phyloP scores from a whole-genome alignment of 306 rosid species.

The Cucurbita moschata region DNA sequence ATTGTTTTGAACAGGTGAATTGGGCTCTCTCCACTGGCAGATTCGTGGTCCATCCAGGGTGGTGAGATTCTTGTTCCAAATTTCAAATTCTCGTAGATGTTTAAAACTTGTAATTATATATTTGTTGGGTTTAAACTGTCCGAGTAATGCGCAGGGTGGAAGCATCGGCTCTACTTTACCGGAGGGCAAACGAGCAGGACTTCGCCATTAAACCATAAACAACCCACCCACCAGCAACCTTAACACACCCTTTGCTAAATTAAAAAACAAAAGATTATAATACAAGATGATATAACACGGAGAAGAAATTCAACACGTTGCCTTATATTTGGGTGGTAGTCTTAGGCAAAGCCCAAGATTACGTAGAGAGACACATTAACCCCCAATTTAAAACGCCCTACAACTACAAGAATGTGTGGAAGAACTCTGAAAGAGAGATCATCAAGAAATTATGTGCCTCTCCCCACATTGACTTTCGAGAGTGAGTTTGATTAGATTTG shows the following conservation, averaged over 20 bases:
- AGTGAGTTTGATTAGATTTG: background rate
- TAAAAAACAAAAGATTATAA: constrained; percentile 22
- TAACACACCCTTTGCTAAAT: constrained; percentile 15
- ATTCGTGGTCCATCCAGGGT: constrained; percentile 87
- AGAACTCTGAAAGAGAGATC: background rate
- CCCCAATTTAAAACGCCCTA: background rate
- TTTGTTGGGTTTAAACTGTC: background rate
- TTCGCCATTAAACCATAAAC: constrained; percentile 61
- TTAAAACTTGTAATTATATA: background rate
- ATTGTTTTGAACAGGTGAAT: constrained; percentile 60
- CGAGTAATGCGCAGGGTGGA: constrained; percentile 64
- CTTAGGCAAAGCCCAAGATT: background rate
- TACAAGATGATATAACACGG: constrained; percentile 4
- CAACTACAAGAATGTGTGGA: background rate
- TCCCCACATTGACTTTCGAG: background rate
- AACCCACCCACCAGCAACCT: background rate
- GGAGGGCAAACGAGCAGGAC: constrained; percentile 93
- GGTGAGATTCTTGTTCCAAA: constrained; percentile 36
- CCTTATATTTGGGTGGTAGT: background rate
- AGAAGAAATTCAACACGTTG: background rate
- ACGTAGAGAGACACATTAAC: background rate
- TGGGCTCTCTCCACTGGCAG: constrained; percentile 72
- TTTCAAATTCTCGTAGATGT: background rate
- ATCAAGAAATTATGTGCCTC: background rate
- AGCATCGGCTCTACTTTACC: constrained; percentile 94